These are phyloP conservation scores for Pseudonitzschia multiseries DNA, from an alignment of 108 stramenopile genomes.

Conservation along the genomic window DNA sequence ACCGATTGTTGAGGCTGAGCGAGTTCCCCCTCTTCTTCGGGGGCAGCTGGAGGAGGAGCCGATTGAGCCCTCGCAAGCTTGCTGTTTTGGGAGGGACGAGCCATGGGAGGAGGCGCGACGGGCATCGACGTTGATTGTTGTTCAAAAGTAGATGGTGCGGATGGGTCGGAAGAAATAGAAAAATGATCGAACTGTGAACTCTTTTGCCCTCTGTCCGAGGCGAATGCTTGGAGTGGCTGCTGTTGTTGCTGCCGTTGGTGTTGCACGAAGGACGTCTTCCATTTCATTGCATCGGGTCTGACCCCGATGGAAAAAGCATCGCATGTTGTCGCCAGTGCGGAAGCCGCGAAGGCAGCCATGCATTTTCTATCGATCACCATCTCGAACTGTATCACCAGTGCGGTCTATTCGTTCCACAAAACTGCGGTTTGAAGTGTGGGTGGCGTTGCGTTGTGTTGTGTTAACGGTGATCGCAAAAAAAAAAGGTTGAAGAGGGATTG, in stretches of 20 bases:
- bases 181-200: background rate
- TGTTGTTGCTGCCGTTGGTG: background rate
- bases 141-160: background rate
- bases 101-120: conserved; percentile 2
- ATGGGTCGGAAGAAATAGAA: background rate
- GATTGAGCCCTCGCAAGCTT: background rate
- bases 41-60: conserved; percentile 1
- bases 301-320: conserved; percentile 14
- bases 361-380: conserved; percentile 6
- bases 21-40: background rate
- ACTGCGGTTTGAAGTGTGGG: too few relatives aligned
- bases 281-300: background rate
- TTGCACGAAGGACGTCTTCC: background rate
- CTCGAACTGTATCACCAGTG: background rate
- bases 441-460: too few relatives aligned
- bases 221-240: background rate
- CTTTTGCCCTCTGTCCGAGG: background rate
- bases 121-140: background rate
- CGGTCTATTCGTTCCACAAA: background rate
- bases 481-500: background rate
- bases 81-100: background rate
- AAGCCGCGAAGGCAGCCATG: background rate
- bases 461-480: background rate
- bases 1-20: conserved; percentile 1
- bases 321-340: background rate